Percentiles rank a stretch among this genome's conserved stretches.
Conservation (phyloP, 768 basidiomycete species). For the Pisolithus orientalis region DNA sequence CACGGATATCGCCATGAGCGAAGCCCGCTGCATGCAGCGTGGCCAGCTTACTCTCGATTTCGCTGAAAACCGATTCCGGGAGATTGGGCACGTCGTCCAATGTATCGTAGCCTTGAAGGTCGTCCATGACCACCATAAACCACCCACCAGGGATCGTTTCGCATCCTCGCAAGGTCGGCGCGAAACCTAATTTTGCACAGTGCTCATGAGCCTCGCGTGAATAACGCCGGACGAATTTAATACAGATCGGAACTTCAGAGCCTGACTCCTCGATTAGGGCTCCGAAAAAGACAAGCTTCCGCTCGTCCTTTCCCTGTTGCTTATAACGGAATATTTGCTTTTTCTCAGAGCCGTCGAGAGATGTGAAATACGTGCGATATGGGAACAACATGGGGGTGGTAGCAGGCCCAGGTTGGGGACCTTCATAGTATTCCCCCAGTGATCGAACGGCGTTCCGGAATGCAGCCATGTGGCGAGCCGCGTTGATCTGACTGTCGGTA, state of each 20-base stretch:
- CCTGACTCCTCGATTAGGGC: not conserved
- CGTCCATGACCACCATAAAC: slow-evolving; percentile 26
- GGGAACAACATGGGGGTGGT: slow-evolving; percentile 1
- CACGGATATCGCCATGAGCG: slow-evolving; percentile 30
- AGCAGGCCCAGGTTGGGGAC: slow-evolving; percentile 3
- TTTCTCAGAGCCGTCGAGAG: slow-evolving; percentile 2
- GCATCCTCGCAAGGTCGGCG: slow-evolving; percentile 18
- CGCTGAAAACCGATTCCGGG: not conserved
- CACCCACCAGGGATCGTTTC: slow-evolving; percentile 20
- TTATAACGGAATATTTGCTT: slow-evolving; percentile 13
- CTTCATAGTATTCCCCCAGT: slow-evolving; percentile 18
- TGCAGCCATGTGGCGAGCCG: slow-evolving; percentile 20
- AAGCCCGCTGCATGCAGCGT: slow-evolving; percentile 13
- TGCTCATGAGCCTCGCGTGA: slow-evolving; percentile 10
- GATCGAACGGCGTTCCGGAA: slow-evolving; percentile 18
- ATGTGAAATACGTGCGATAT: slow-evolving; percentile 5
- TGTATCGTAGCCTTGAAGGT: not conserved
- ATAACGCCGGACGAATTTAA: slow-evolving; percentile 13
- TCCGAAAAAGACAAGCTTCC: slow-evolving; percentile 15
- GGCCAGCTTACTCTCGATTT: not conserved
- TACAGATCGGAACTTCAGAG: not conserved
- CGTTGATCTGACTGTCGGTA: not conserved
- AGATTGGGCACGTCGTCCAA: not conserved
- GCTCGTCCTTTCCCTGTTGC: not conserved
- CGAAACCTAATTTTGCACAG: slow-evolving; percentile 12